These are phyloP conservation scores for Diplotaxis tenuifolia DNA, from an alignment of 345 rosid species.

Conservation along the genomic window DNA sequence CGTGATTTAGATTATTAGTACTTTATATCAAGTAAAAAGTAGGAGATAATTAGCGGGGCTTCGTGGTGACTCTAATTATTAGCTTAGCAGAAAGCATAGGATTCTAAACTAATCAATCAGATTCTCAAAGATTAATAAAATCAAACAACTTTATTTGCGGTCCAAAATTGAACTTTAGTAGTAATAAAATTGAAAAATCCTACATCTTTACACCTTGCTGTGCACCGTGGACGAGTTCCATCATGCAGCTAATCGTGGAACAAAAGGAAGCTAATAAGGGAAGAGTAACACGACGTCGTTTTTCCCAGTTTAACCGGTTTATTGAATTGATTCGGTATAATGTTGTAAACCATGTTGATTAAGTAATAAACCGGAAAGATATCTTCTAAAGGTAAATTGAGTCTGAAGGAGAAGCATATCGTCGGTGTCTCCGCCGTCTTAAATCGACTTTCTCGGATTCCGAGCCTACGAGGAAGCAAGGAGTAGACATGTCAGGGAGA, in stretches of 20 bases:
- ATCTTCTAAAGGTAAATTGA: background rate
- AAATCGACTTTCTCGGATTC: background rate
- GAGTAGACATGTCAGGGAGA: conserved; percentile 60
- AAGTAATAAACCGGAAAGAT: conserved; percentile 8
- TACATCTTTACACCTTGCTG: background rate
- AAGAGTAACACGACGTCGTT: background rate
- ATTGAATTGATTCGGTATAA: background rate
- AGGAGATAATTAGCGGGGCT: conserved; percentile 24
- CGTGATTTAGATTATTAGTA: background rate
- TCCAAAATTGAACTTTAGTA: conserved; percentile 13
- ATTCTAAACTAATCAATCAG: conserved; percentile 31
- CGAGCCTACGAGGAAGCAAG: background rate
- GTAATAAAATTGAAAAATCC: background rate
- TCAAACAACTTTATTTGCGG: conserved; percentile 3
- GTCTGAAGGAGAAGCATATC: background rate
- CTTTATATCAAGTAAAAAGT: conserved; percentile 25
- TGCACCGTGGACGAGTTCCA: background rate
- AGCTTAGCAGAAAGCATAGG: conserved; percentile 41
- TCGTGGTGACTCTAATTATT: conserved; percentile 30
- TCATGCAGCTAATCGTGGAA: background rate
- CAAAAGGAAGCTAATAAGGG: background rate
- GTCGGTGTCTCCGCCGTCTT: conserved; percentile 31
- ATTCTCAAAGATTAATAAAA: background rate
- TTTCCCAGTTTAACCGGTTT: background rate
- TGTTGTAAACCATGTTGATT: background rate